Evolutionary conservation across 495 filamentous ascomycete species (phyloP), one percentile per base, ranked within the genome.

Genomic region (Rostrohypoxylon terebratum): DNA sequence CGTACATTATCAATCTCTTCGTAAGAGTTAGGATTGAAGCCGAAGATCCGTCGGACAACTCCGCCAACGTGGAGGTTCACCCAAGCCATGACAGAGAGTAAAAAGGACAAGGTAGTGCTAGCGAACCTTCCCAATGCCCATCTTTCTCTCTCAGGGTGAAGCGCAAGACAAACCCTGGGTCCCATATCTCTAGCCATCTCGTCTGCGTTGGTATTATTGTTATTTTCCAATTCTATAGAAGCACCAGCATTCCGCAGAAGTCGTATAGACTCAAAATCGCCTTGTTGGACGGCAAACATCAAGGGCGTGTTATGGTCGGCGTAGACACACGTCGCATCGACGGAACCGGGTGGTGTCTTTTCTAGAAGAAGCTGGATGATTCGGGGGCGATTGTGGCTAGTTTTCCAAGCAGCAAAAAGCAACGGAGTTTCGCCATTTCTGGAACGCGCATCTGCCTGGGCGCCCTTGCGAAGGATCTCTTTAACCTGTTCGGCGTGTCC

Each of bases 191-290:
- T 28, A n/a, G 47, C 47, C 28, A 65, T 65, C 25, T 65, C 50
- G 10, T 54, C 50, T 13, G 23, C 50, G 50, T 28, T 54, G 13
- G 2, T 7, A 25, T 33, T 7, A 13, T 6, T 25, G 14, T 54
- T 13, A 54, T 54, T 31, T 25, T 54, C 28, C 21, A 54, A 5
- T 13, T 21, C 23, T 25, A 55, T 11, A 16, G 47, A 36, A 21
- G 62, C 62, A 13, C 38, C 51, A 21, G 62, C 62, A 3, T 45
- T 65, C 25, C 62, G 62, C 13, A 65, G 16, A n/a, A 65, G 18
- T 14, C 51, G 54, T 48, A 65, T 65, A 20, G 62, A 65, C 18
- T 65, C 62, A 10, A 65, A 3, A 55, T 65, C 62, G 45, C 18
- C 21, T 10, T 65, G 40, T 18, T 54, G 5, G 3, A 65, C 53